Conservation (phyloP, 345 rosid species). For the Syzygium jambos region DNA sequence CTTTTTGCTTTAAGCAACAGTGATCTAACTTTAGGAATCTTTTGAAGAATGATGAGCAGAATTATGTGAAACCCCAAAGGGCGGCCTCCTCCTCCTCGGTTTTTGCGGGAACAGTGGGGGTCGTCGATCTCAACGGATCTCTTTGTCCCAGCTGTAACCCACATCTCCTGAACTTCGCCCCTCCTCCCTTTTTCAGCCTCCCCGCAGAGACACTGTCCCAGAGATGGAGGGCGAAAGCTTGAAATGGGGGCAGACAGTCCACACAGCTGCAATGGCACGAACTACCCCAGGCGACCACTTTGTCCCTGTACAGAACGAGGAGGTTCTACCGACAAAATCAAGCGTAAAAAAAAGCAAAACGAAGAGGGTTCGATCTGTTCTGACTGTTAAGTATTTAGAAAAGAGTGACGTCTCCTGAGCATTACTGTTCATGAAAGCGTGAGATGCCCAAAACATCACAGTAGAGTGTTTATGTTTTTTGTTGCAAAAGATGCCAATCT, state of each 20-base stretch:
- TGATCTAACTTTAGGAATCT: conserved; percentile 24
- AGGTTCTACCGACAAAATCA: background rate
- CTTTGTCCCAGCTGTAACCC: conserved; percentile 31
- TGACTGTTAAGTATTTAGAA: background rate
- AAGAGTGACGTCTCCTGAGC: background rate
- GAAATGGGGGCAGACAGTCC: background rate
- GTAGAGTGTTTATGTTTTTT: background rate
- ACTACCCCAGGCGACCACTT: background rate
- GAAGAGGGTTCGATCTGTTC: background rate
- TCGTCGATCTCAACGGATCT: conserved; percentile 13
- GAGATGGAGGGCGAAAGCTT: background rate
- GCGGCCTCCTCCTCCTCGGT: conserved; percentile 8
- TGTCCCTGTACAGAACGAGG: background rate
- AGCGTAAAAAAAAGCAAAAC: background rate
- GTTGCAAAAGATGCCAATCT: background rate
- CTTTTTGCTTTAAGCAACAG: conserved; percentile 2
- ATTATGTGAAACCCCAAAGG: conserved; percentile 17
- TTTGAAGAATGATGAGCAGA: conserved; percentile 36
- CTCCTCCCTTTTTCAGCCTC: background rate
- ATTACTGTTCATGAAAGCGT: background rate
- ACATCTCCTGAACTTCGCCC: background rate
- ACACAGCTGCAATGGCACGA: background rate
- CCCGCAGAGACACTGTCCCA: background rate
- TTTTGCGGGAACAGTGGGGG: background rate
- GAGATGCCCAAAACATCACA: background rate